Percentiles rank a stretch among this genome's conserved stretches.
phyloP scores from a whole-genome alignment of 2,329 filamentous ascomycete genomes.

The Xenoacremonium recifei region DNA sequence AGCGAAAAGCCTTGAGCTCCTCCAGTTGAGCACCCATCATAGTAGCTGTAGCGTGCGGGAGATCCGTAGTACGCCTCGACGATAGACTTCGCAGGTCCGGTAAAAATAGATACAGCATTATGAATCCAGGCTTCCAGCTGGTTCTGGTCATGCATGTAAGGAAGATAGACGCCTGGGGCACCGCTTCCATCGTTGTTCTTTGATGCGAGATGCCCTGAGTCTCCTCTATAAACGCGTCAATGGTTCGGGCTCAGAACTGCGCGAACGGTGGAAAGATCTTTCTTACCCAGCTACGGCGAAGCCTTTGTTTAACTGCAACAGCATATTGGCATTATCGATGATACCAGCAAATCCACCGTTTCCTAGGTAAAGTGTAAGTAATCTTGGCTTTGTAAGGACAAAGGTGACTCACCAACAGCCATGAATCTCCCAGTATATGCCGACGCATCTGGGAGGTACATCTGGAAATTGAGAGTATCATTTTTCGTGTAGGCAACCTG shows the following conservation, averaged over 20 bases:
- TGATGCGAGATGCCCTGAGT: constrained; percentile 2
- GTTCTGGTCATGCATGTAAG: constrained; percentile 3
- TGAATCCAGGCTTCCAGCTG: constrained; percentile 4
- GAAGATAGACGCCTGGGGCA: constrained; percentile 2
- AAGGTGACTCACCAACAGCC: background rate
- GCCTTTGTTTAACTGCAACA: no score
- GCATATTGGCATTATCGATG: background rate
- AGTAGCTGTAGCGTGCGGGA: constrained; percentile 1
- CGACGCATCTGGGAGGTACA: background rate
- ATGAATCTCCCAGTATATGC: background rate
- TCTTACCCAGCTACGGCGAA: no score
- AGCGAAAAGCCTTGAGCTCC: constrained; percentile 5
- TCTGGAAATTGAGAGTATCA: background rate
- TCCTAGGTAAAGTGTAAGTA: background rate
- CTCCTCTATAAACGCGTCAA: constrained; percentile 1
- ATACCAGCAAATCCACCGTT: background rate
- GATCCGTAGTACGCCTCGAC: background rate
- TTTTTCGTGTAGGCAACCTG: no score
- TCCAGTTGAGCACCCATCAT: constrained; percentile 7
- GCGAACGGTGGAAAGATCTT: background rate
- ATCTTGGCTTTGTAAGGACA: background rate
- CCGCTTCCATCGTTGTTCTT: constrained; percentile 4
- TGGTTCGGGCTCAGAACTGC: background rate
- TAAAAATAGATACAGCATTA: constrained; percentile 4
- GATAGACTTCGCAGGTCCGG: constrained; percentile 1